phyloP scores from a whole-genome alignment of 148 eudicot genomes.

The Limonium bicolor region DNA sequence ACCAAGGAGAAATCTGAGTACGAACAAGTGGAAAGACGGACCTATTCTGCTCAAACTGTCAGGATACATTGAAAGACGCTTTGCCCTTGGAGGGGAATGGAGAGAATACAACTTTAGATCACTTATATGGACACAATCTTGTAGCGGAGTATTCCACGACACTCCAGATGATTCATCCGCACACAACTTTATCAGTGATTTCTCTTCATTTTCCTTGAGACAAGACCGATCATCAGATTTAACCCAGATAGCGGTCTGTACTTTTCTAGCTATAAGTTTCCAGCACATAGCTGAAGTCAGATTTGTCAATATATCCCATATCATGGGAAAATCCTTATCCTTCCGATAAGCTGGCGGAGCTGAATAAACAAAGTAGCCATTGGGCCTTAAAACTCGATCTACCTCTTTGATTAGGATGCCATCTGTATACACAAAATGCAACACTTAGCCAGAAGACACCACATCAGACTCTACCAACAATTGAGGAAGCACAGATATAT shows the following conservation, averaged over 20 bases:
- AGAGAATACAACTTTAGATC: constrained; percentile 14
- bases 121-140: constrained; percentile 37
- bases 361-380: constrained; percentile 93
- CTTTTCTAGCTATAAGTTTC: constrained; percentile 71
- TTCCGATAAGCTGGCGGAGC: constrained; percentile 96
- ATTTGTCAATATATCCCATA: constrained; percentile 72
- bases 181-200: constrained; percentile 48
- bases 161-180: constrained; percentile 28
- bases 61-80: constrained; percentile 76
- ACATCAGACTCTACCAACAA: no score
- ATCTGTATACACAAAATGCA: constrained; percentile 26
- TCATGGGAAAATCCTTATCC: constrained; percentile 75
- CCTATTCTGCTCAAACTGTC: constrained; percentile 49
- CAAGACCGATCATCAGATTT: constrained; percentile 58
- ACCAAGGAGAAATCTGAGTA: no score
- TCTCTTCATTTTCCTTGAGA: constrained; percentile 51
- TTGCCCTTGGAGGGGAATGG: constrained; percentile 63
- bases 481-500: no score
- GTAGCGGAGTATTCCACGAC: constrained; percentile 71
- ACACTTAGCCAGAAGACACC: no score
- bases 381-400: constrained; percentile 63
- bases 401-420: constrained; percentile 80
- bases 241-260: constrained; percentile 96
- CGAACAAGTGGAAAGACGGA: constrained; percentile 4
- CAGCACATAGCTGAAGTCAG: constrained; percentile 87